A percentile compares a stretch with the other conserved stretches of the same genome.
Evolutionary conservation across 1,284 basidiomycete genomes (phyloP).

Genomic region (Malassezia arunalokei): DNA sequence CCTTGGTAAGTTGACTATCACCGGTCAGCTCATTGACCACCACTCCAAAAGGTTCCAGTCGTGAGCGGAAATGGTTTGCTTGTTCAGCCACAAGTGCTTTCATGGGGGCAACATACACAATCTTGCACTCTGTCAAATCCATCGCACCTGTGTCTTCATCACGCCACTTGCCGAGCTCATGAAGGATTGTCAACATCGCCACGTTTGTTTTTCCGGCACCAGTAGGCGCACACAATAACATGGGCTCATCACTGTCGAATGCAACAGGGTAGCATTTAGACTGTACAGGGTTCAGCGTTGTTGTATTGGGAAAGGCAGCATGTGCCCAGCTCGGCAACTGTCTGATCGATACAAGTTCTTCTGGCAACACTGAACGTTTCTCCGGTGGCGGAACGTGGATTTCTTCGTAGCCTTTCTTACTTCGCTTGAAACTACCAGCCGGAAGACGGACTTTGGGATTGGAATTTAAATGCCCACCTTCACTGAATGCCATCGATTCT

Average conservation of each 20-base stretch:
- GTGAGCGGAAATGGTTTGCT: constrained; percentile 50
- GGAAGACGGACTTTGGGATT: constrained; percentile 97
- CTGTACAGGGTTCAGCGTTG: constrained; percentile 76
- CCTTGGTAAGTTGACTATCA: constrained; percentile 94
- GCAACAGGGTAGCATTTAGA: constrained; percentile 62
- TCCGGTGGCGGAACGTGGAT: constrained; percentile 93
- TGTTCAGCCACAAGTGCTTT: constrained; percentile 50
- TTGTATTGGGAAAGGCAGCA: constrained; percentile 50
- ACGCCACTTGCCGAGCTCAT: constrained; percentile 41
- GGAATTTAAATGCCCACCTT: constrained; percentile 92
- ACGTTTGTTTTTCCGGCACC: constrained; percentile 99
- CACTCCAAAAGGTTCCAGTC: constrained; percentile 69
- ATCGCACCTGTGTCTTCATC: constrained; percentile 72
- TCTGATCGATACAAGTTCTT: constrained; percentile 62
- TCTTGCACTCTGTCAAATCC: constrained; percentile 84
- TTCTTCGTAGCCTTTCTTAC: constrained; percentile 93
- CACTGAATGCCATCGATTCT: constrained; percentile 85
- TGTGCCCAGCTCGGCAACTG: constrained; percentile 71
- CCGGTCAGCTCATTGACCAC: constrained; percentile 91
- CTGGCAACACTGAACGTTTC: constrained; percentile 54
- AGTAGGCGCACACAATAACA: constrained; percentile 91
- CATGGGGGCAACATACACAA: constrained; percentile 97
- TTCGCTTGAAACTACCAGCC: constrained; percentile 91
- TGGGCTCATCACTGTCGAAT: constrained; percentile 78
- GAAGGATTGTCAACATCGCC: constrained; percentile 60